Evolutionary conservation across 805 yeast species (phyloP).

Genomic region (Myxozyma geophila): DNA sequence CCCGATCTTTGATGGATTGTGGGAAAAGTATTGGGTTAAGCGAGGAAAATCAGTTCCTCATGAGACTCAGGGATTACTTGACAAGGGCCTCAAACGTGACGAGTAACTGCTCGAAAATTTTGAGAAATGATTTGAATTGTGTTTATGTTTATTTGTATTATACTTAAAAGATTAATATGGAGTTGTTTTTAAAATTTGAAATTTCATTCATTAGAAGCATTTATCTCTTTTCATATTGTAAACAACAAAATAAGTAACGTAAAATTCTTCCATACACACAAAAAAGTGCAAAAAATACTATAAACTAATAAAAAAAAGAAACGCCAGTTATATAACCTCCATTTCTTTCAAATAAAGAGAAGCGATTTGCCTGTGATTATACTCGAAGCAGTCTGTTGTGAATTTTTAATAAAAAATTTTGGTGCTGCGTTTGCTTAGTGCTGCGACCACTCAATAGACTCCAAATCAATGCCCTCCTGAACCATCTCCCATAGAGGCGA

Average conservation of each 20-base stretch:
- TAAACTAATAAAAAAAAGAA: background rate
- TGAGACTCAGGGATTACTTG: constrained; percentile 28
- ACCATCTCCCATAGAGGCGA: constrained; percentile 99
- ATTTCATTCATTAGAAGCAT: too few relatives aligned
- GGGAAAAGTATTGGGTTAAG: constrained; percentile 20
- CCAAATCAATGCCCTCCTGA: constrained; percentile 94
- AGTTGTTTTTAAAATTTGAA: background rate
- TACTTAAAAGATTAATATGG: background rate
- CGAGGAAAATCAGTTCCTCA: constrained; percentile 21
- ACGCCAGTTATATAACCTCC: background rate
- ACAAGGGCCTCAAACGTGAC: constrained; percentile 27
- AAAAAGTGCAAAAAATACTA: background rate
- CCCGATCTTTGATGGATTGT: constrained; percentile 21
- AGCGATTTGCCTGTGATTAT: background rate
- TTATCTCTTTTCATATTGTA: too few relatives aligned
- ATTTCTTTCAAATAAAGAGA: background rate
- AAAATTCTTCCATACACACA: background rate
- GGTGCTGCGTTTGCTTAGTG: constrained; percentile 55
- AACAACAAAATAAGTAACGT: too few relatives aligned
- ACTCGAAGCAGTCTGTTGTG: background rate
- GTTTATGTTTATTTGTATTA: too few relatives aligned
- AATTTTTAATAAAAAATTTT: background rate
- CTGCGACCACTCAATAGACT: constrained; percentile 96
- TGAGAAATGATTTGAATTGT: background rate
- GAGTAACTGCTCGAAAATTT: constrained; percentile 10